These are phyloP conservation scores for Bryoerythrophyllum caledonicum DNA, from an alignment of 225 moss, liverwort and hornwort species.

Conservation along the genomic window DNA sequence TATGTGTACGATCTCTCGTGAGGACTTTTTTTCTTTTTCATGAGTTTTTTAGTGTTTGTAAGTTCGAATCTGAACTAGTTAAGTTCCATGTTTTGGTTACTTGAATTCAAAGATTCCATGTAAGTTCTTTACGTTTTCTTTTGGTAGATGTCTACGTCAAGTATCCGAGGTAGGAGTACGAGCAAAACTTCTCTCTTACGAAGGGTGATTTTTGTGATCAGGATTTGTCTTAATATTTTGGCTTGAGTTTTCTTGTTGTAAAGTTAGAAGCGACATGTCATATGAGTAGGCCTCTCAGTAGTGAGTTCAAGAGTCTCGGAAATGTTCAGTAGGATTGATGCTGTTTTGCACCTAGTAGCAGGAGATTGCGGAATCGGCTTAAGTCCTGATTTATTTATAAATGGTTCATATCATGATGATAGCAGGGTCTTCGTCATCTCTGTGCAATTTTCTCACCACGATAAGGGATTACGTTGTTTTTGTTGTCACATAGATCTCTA, in stretches of 20 bases:
- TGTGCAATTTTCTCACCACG: slow-evolving; percentile 35
- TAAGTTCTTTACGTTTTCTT: not conserved
- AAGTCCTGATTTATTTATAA: not conserved
- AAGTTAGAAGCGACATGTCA: not conserved
- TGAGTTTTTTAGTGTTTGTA: slow-evolving; percentile 1
- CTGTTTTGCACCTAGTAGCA: not conserved
- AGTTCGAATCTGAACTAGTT: not conserved
- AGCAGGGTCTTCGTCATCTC: slow-evolving; percentile 11
- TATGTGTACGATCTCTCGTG: not conserved
- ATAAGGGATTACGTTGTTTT: slow-evolving; percentile 43
- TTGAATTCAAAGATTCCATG: not conserved
- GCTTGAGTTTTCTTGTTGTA: not conserved
- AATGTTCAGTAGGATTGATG: slow-evolving; percentile 8
- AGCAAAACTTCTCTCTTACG: not conserved
- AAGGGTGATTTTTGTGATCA: not conserved
- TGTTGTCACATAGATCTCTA: slow-evolving; percentile 40
- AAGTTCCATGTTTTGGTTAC: not conserved
- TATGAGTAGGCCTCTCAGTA: not conserved
- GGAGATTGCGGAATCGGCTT: not conserved
- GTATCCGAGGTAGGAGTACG: not conserved
- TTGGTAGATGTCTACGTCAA: not conserved
- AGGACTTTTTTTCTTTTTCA: not conserved
- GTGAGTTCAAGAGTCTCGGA: slow-evolving; percentile 13
- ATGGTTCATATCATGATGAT: slow-evolving; percentile 17
- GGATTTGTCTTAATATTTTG: not conserved